These are phyloP conservation scores for Eimeria nieschulzi DNA, from an alignment of 169 alveolate genomes.

Conservation along the genomic window DNA sequence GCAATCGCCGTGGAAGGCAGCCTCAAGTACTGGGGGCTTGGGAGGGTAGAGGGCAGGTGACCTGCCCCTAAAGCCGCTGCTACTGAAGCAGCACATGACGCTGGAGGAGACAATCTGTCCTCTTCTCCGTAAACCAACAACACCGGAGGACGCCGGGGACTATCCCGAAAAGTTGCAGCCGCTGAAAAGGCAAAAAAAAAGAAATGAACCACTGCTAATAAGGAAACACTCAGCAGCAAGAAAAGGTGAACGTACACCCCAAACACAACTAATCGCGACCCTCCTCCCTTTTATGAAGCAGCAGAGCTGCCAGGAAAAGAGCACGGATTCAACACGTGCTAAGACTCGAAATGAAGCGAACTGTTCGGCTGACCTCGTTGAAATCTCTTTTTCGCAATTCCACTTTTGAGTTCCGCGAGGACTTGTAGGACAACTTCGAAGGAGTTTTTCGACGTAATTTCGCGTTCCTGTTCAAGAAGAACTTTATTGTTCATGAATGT, in stretches of 20 bases:
- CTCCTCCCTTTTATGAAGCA: too few species aligned
- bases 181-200: not conserved
- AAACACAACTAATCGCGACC: too few species aligned
- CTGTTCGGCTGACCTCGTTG: not conserved
- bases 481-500: not conserved
- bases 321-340: too few species aligned
- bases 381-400: not conserved
- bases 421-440: not conserved
- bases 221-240: not conserved
- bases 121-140: constrained; percentile 28
- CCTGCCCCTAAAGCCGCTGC: not conserved
- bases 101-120: not conserved
- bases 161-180: constrained; percentile 23
- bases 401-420: not conserved
- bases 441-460: not conserved
- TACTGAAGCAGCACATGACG: not conserved
- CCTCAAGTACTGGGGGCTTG: not conserved
- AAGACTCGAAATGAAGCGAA: too few species aligned
- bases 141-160: constrained; percentile 15
- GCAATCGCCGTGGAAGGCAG: constrained; percentile 1
- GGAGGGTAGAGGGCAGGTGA: not conserved
- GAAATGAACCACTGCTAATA: too few species aligned
- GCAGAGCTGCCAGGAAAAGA: too few species aligned
- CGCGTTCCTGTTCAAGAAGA: not conserved
- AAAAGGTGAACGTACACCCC: too few species aligned